Evolutionary conservation across 345 rosid genomes (phyloP).

Genomic region (Gossypioides kirkii): DNA sequence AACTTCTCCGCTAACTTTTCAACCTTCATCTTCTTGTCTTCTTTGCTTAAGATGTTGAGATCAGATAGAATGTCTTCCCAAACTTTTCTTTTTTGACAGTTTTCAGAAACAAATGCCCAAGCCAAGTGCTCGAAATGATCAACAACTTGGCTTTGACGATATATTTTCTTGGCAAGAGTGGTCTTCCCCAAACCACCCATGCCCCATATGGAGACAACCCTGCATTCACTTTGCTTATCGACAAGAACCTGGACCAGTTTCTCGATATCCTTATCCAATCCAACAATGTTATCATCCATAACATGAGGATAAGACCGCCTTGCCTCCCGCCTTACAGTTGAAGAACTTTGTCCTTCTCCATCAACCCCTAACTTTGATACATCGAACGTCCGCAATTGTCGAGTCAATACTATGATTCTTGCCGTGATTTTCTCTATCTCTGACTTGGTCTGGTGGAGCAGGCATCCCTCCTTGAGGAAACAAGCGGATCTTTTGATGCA

Average conservation of each 20-base stretch:
- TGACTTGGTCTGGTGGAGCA: not conserved
- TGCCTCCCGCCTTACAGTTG: not conserved
- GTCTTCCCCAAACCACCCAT: slow-evolving; percentile 51
- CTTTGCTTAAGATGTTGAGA: not conserved
- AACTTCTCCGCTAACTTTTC: slow-evolving; percentile 26
- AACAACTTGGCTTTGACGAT: slow-evolving; percentile 15
- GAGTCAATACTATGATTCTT: not conserved
- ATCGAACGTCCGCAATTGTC: not conserved
- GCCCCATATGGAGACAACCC: slow-evolving; percentile 28
- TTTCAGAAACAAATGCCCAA: slow-evolving; percentile 40
- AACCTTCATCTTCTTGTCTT: slow-evolving; percentile 18
- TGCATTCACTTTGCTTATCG: not conserved
- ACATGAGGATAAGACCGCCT: slow-evolving; percentile 28
- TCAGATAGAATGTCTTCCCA: slow-evolving; percentile 27
- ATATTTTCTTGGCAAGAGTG: slow-evolving; percentile 32
- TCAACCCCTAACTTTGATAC: not conserved
- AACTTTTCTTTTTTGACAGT: slow-evolving; percentile 21
- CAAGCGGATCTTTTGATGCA: not conserved
- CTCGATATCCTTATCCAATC: slow-evolving; percentile 15
- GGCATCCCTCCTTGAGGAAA: not conserved
- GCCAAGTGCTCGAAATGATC: slow-evolving; percentile 24
- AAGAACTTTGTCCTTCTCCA: not conserved
- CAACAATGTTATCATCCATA: slow-evolving; percentile 25
- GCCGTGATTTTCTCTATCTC: not conserved
- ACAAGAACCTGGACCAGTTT: slow-evolving; percentile 18